These are phyloP conservation scores for Galerina marginata DNA, from an alignment of 768 basidiomycete species.

Conservation along the genomic window DNA sequence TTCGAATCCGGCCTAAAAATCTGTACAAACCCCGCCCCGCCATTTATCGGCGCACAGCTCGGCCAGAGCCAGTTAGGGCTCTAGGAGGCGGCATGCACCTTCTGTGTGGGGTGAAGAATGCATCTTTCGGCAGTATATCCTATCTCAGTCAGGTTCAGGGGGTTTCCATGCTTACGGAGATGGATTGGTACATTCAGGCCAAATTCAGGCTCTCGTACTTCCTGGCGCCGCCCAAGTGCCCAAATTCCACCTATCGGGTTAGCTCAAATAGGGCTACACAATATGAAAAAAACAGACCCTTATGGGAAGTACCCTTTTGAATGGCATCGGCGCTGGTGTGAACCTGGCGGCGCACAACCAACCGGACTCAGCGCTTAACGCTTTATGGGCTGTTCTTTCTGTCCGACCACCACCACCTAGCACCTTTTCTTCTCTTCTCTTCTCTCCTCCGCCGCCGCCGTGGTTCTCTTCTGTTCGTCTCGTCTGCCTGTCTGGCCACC, in stretches of 20 bases:
- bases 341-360: constrained; percentile 11
- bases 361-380: constrained; percentile 21
- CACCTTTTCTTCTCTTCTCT: constrained; percentile 5
- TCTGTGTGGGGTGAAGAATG: too few species aligned
- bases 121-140: not conserved
- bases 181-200: constrained; percentile 4
- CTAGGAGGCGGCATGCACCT: too few species aligned
- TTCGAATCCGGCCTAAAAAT: constrained; percentile 16
- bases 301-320: constrained; percentile 20
- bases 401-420: constrained; percentile 11
- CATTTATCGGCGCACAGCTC: too few species aligned
- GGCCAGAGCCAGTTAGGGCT: too few species aligned
- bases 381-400: constrained; percentile 20
- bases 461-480: not conserved
- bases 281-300: constrained; percentile 13
- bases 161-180: constrained; percentile 26
- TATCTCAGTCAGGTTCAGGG: constrained; percentile 18
- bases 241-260: constrained; percentile 1
- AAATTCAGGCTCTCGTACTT: not conserved
- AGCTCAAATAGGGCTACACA: constrained; percentile 11
- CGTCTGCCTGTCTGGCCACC: not conserved
- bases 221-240: not conserved
- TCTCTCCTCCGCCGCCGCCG: not conserved
- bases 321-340: constrained; percentile 14
- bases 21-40: not conserved